Evolutionary conservation across 139 green algal genomes (phyloP), one percentile per base, ranked within the genome.

Genomic region (Volvox africanus): DNA sequence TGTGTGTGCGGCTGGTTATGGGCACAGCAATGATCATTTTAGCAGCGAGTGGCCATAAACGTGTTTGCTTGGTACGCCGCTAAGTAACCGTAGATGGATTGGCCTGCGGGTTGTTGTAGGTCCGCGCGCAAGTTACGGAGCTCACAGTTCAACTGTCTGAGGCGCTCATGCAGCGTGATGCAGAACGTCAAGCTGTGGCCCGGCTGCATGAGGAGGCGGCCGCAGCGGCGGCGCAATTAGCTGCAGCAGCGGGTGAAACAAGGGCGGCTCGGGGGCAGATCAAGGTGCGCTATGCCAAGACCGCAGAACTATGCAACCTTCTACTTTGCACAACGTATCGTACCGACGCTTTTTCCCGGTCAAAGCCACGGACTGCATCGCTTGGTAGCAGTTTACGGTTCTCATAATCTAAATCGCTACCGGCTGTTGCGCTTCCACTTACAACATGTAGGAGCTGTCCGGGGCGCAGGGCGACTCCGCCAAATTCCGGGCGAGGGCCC

Each of bases 371-470:
- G 9, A 55, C 5, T 55, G 44, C 44, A 55, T 55, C 44, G 44
- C 5, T 55, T 55, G 44, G 44, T 55, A 55, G 44, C 5, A 14
- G 44, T 9, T 14, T 5, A 55, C 44, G 44, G 5, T 55, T 55
- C 44, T 5, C 44, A 55, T 9, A 14, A 14, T 55, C 44, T 55
- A 55, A 55, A 55, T 9, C 44, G 44, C 44, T 55, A 9, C 44
- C 9, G 44, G 44, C 5, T 55, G 9, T 9, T 9, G 44, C 44
- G 5, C 44, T 55, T 55, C 44, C 5, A 55, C 44, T 55, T 55
- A 9, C 44, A 55, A 55, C 44, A 55, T 55, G 28, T 76, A 91
- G 87, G 88, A 91, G 79, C 79, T 91, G 88, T 71, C 79, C 5
- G 75, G 24, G 11, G 37, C 79, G 0, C 78, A 91, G 65, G 37